phyloP scores from a whole-genome alignment of 345 rosid species.

The Rhodamnia argentea region DNA sequence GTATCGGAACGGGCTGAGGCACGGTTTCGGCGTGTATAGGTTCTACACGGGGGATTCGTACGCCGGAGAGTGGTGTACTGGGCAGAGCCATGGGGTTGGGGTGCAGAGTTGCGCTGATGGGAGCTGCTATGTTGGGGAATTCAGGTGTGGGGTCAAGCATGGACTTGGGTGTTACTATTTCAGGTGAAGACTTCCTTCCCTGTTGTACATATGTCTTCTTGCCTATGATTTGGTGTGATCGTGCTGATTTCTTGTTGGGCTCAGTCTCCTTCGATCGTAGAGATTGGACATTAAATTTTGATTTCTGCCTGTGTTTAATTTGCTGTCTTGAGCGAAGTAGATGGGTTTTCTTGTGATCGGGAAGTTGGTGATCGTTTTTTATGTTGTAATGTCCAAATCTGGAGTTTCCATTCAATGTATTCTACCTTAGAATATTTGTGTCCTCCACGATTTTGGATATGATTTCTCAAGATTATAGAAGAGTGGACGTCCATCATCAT shows the following conservation, averaged over 20 bases:
- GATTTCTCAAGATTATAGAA: background rate
- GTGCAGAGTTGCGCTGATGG: conserved; percentile 84
- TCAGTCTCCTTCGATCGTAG: background rate
- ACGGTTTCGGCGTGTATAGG: conserved; percentile 76
- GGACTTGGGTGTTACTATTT: conserved; percentile 90
- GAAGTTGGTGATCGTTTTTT: background rate
- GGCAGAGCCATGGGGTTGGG: conserved; percentile 92
- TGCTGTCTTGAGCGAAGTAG: background rate
- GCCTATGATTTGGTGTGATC: background rate
- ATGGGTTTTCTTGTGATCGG: background rate
- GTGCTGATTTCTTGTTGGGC: background rate
- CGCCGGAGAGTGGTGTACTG: conserved; percentile 88
- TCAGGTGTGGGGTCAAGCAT: conserved; percentile 86
- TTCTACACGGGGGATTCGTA: conserved; percentile 91
- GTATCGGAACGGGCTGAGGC: conserved; percentile 71
- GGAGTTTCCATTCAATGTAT: background rate
- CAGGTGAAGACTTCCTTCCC: conserved; percentile 30
- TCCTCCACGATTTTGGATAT: background rate
- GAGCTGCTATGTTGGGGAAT: conserved; percentile 71
- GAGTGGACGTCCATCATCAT: background rate
- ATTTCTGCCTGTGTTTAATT: background rate
- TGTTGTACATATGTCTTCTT: background rate
- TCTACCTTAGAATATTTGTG: background rate
- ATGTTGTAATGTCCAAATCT: background rate
- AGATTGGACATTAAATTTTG: background rate